Conservation (phyloP, 805 yeast genomes). For the Wickerhamiella vanderwaltii region DNA sequence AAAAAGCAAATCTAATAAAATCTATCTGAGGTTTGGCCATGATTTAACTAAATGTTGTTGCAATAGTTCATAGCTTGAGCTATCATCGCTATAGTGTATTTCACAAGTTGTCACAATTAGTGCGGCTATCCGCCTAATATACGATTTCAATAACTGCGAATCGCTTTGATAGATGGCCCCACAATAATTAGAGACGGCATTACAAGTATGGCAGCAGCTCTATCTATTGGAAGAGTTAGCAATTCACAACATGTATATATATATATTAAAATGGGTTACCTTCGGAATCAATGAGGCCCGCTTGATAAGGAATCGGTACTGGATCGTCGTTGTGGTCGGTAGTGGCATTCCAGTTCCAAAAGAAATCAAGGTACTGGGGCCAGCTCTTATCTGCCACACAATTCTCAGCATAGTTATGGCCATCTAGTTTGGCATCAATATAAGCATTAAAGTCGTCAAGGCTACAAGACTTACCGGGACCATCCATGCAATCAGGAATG, state of each 20-base stretch:
- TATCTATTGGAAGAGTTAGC: too few species aligned
- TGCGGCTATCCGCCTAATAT: too few species aligned
- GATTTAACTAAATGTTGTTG: too few species aligned
- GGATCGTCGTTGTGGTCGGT: slow-evolving; percentile 14
- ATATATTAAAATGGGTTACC: slow-evolving; percentile 8
- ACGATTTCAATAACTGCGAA: too few species aligned
- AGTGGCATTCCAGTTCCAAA: slow-evolving; percentile 24
- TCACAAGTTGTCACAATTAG: neutral
- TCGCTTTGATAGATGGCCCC: too few species aligned
- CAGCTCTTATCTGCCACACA: slow-evolving; percentile 15
- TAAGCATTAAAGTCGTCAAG: slow-evolving; percentile 21
- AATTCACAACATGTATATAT: too few species aligned
- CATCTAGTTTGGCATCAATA: slow-evolving; percentile 13
- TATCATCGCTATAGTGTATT: neutral
- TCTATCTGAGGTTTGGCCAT: too few species aligned
- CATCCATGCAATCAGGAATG: slow-evolving; percentile 35
- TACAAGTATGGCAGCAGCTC: too few species aligned
- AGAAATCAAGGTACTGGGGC: slow-evolving; percentile 21
- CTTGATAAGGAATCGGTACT: slow-evolving; percentile 14
- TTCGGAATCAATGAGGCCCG: slow-evolving; percentile 14
- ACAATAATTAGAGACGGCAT: too few species aligned
- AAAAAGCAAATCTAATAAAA: too few species aligned
- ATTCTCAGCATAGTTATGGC: slow-evolving; percentile 11
- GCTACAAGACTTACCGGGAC: slow-evolving; percentile 41
- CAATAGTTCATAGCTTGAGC: neutral